Base-by-base conservation (phyloP, 257 asterid genomes). In the Przewalskia tangutica region DNA sequence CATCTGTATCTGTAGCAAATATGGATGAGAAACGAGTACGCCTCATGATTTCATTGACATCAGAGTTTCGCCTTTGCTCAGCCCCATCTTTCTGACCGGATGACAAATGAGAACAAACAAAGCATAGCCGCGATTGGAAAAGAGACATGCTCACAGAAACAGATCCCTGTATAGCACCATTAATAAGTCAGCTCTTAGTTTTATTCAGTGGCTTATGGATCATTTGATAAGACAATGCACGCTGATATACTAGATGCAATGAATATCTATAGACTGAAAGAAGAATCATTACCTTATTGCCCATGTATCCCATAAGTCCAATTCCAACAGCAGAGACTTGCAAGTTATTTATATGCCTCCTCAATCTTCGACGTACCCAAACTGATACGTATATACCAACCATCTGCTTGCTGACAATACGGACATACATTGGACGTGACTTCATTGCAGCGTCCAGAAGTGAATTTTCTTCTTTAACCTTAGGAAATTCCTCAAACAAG, bases 251-350 rank as follows among this genome's bases (percentile, higher is more conserved):
- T 42, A 16, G 5, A 56, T 56, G 44, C 46, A 54, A 23, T 17
- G 23, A 14, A 53, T 4, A 20, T 7, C 14, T 7, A 0, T 38
- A 6, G 54, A 23, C 18, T 53, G 44, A 53, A 73, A 66, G 23
- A 84, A 66, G 81, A 80, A 84, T 58, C 18, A 20, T 9, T 86
- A 93, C 98, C 98, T 95, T 95, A 85, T 95, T 95, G 12, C 99
- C 99, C 94, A 95, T 89, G 89, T 95, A 95, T 40, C 99, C 98
- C 99, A 95, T 95, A 34, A 95, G 93, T 83, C 99, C 99, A 68
- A 91, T 91, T 80, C 99, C 99, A 20, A 95, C 99, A 13, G 97
- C 94, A 67, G 98, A 93, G 14, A 95, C 99, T 91, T 88, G 89
- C 86, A 95, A 83, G 89, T 95, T 88, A 90, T 95, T 93, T 81